Evolutionary conservation across 345 rosid genomes (phyloP), one percentile per base, ranked within the genome.

Genomic region (Excoecaria cochinchinensis): DNA sequence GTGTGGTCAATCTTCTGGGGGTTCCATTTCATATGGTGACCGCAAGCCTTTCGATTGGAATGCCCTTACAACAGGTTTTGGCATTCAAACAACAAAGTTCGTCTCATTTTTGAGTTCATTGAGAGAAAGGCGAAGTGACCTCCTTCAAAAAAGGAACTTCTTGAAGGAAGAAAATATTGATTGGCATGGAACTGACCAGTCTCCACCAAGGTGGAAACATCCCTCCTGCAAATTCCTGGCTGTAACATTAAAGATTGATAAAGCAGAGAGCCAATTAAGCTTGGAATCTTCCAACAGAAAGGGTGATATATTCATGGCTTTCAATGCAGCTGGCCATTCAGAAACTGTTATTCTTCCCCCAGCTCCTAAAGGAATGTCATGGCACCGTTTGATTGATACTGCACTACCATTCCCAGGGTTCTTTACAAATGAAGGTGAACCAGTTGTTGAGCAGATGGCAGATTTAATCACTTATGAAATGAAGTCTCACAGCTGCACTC

Each of bases 321-420:
- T 87, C 72, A 93, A 93, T 61, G 92, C 89, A 9, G 87, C 82
- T 76, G 85, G 82, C 44, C 75, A 46, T 22, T 57, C 83, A 7
- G 90, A 84, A 78, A 80, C 19, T 52, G 83, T 91, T 25, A 66
- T 81, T 78, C 84, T 93, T 40, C 99, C 99, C 10, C 53, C 82
- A 62, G 78, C 80, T 76, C 81, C 84, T 0, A 78, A 86, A 71
- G 97, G 92, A 79, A 86, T 85, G 83, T 67, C 71, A 61, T 93
- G 99, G 98, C 60, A 21, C 58, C 79, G 90, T 25, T 77, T 93
- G 72, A 92, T 91, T 1, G 97, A 93, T 76, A 93, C 98, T 8
- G 94, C 91, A 79, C 89, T 93, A 78, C 91, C 92, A 7, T 93
- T 82, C 77, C 97, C 99, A 0, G 91, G 90, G 22, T 95, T 95